Evolutionary conservation across 2,329 filamentous ascomycete species (phyloP), one percentile per base, ranked within the genome.

Genomic region (Parascedosporium putredinis): DNA sequence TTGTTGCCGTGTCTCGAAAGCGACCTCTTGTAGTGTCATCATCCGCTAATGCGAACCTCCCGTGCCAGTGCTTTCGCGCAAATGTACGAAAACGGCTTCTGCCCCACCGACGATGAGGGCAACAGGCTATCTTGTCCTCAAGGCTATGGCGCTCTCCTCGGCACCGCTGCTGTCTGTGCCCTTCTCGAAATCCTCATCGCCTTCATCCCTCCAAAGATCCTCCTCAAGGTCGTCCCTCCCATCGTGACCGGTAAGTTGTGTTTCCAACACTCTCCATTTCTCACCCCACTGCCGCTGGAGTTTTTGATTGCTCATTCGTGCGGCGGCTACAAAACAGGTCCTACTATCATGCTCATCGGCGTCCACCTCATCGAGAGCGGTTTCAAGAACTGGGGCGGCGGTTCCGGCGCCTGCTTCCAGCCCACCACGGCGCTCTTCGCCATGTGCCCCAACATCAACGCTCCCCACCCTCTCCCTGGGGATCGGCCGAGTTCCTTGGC

Each of bases 361-460:
- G 78, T 90, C 40, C 77, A 77, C 50, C 72, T 93, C 50, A 83
- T 91, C 57, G 64, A 79, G 55, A 81, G 76, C 29, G 87, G 84
- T 10, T 86, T 91, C 66, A 67, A 83, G 62, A 78, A 84, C 66
- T 91, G 87, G 87, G 84, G 84, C 49, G 87, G 87, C 16, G 86
- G 87, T 27, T 78, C 74, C 36, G 85, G 86, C 2, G 62, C 65
- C 5, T 83, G 80, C 54, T 55, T 56, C 49, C 67, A 68, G 46
- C 58, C 82, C 59, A 63, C 70, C 52, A 59, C 67, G 2, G 76
- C 74, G 12, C 75, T 79, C 55, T 88, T 78, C 62, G 72, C 72
- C 5, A 65, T 77, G 4, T 93, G 86, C 58, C 84, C 84, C 2
- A 71, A 75, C 55, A 79, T 84, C 54, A 67, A 69, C 22, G 86